These are phyloP conservation scores for Fusarium sublunatum DNA, from an alignment of 2,329 filamentous ascomycete genomes.

Conservation along the genomic window DNA sequence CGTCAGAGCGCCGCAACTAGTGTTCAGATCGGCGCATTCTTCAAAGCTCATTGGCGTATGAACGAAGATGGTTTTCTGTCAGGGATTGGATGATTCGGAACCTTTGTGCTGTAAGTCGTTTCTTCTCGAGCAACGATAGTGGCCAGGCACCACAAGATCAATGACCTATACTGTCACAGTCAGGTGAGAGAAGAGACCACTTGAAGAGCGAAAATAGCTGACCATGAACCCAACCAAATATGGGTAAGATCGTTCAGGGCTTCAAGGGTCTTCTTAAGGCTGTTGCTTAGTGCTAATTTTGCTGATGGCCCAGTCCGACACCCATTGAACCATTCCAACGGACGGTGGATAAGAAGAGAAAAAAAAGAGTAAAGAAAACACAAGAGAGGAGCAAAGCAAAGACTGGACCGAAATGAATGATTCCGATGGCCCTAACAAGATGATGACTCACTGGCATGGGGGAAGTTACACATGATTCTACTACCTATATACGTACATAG, in stretches of 20 bases:
- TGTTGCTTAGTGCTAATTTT: background rate
- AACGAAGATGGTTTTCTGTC: background rate
- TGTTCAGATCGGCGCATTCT: conserved; percentile 2
- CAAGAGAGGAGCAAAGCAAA: background rate
- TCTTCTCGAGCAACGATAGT: background rate
- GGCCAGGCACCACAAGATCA: background rate
- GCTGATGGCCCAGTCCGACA: background rate
- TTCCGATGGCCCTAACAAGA: background rate
- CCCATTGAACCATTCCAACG: background rate
- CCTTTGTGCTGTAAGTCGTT: background rate
- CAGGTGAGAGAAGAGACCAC: conserved; percentile 4
- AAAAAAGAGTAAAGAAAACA: background rate
- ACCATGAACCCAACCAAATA: background rate
- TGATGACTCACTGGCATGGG: too few relatives aligned
- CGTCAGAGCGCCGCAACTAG: conserved; percentile 11
- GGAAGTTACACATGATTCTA: too few relatives aligned
- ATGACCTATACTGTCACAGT: background rate
- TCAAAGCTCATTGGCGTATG: conserved; percentile 4
- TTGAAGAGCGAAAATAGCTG: conserved; percentile 16
- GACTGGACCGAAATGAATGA: background rate
- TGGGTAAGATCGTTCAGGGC: conserved; percentile 16
- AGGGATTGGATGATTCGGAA: background rate
- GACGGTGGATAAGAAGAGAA: background rate
- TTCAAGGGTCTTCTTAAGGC: conserved; percentile 1
- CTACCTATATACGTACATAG: too few relatives aligned